These are phyloP conservation scores for Oidiodendron maius DNA, from an alignment of 495 filamentous ascomycete genomes.

Conservation along the genomic window DNA sequence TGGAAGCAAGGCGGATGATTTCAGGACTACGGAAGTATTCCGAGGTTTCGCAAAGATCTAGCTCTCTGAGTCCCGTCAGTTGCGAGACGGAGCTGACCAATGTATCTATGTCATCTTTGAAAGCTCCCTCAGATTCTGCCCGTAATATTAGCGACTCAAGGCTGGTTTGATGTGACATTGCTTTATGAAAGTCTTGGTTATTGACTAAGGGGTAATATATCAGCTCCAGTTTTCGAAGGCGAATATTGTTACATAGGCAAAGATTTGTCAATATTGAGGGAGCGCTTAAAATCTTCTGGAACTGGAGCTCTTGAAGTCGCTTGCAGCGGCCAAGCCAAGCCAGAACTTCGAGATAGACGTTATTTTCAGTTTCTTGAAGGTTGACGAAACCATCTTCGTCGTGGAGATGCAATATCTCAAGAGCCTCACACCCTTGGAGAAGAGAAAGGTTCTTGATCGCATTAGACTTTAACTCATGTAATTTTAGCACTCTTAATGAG, in stretches of 20 bases:
- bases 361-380: slow-evolving; percentile 38
- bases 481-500: slow-evolving; percentile 49
- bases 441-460: slow-evolving; percentile 41
- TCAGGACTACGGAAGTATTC: slow-evolving; percentile 47
- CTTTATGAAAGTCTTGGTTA: slow-evolving; percentile 44
- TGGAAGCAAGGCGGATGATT: slow-evolving; percentile 42
- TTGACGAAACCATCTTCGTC: slow-evolving; percentile 29
- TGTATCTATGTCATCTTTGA: slow-evolving; percentile 38
- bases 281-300: slow-evolving; percentile 45
- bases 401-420: slow-evolving; percentile 48
- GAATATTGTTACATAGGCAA: slow-evolving; percentile 35
- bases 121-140: slow-evolving; percentile 42
- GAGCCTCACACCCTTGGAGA: slow-evolving; percentile 43
- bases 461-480: slow-evolving; percentile 42
- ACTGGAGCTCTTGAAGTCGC: slow-evolving; percentile 40
- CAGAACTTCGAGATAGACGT: slow-evolving; percentile 44
- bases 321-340: slow-evolving; percentile 52
- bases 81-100: slow-evolving; percentile 41
- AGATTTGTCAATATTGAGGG: slow-evolving; percentile 46
- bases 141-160: slow-evolving; percentile 41
- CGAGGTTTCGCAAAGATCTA: slow-evolving; percentile 47
- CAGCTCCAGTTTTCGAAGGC: slow-evolving; percentile 40
- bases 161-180: slow-evolving; percentile 39
- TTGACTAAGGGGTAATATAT: slow-evolving; percentile 38
- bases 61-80: slow-evolving; percentile 40